Base-by-base conservation (phyloP, 2,329 filamentous ascomycete genomes). In the Penicillium sp. region DNA sequence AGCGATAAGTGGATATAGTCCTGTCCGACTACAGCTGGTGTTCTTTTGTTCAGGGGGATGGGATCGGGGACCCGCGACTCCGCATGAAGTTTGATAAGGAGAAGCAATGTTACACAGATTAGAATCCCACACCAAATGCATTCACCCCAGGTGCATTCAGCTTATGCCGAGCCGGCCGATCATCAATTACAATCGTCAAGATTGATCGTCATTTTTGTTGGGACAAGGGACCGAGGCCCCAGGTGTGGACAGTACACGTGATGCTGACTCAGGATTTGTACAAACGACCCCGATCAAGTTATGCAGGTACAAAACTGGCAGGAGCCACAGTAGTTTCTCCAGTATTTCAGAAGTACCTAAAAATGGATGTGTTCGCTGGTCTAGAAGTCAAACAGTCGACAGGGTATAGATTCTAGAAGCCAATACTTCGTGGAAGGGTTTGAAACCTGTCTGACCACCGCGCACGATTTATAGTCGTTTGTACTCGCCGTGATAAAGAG, bases 151-250 rank as follows among this genome's bases (percentile, higher is more conserved):
- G 22, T 25, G n/a, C 20, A 15, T 55, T 54, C 28, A 57, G 49
- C 52, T 47, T 41, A 47, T 28, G 15, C 43, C 37, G 35, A 53
- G 31, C 51, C 34, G 10, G 53, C 54, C 51, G 54, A 60, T 55
- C 54, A 55, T 41, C 39, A 50, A 57, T 55, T 39, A 53, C 37
- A 50, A 28, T 28, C 50, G 31, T 49, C 37, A 39, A 49, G 34
- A 47, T 56, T 37, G 35, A 31, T 35, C 47, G n/a, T 51, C 35
- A n/a, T 54, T 61, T 53, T 53, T 55, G 51, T 58, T 55, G 54
- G 57, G 57, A 61, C 42, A 17, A 25, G n/a, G 45, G 45, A 43
- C 61, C 61, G 58, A 61, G 61, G 61, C 59, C 39, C 15, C 25
- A 11, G 31, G 22, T 47, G 20, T 28, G n/a, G 35, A 4, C 35